Conservation (phyloP, 1,284 basidiomycete genomes). For the Meripilus lineatus region DNA sequence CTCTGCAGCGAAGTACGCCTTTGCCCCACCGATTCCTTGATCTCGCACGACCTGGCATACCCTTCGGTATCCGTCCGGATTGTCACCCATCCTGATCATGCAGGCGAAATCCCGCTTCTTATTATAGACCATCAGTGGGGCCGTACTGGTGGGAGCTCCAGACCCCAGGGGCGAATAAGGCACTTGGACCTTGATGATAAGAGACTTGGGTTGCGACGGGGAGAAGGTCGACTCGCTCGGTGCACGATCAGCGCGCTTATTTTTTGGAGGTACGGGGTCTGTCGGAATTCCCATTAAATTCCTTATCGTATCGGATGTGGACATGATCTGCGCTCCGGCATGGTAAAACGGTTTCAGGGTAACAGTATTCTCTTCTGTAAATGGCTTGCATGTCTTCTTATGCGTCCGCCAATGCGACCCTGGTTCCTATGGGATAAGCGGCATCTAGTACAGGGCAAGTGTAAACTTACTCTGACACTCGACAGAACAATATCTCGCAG, state of each 20-base stretch:
- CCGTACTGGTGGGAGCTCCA: constrained; percentile 6
- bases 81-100: constrained; percentile 29
- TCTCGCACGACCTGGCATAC: constrained; percentile 32
- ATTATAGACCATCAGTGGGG: constrained; percentile 41
- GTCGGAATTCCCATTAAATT: constrained; percentile 28
- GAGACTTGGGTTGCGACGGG: constrained; percentile 27
- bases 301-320: constrained; percentile 31
- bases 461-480: constrained; percentile 45
- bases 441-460: neutral
- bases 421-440: constrained; percentile 15
- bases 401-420: constrained; percentile 45
- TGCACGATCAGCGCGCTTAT: constrained; percentile 22
- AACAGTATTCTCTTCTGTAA: constrained; percentile 36
- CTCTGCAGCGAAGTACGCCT: constrained; percentile 54
- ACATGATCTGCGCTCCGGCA: constrained; percentile 18
- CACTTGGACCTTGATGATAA: constrained; percentile 53
- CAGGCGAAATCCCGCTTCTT: constrained; percentile 50
- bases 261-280: constrained; percentile 16
- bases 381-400: constrained; percentile 42
- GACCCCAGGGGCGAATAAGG: constrained; percentile 20
- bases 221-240: constrained; percentile 16
- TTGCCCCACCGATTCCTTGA: constrained; percentile 40
- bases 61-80: constrained; percentile 34
- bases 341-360: constrained; percentile 42
- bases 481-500: constrained; percentile 45